phyloP scores from a whole-genome alignment of 441 rosid genomes.

The Manihot esculenta region DNA sequence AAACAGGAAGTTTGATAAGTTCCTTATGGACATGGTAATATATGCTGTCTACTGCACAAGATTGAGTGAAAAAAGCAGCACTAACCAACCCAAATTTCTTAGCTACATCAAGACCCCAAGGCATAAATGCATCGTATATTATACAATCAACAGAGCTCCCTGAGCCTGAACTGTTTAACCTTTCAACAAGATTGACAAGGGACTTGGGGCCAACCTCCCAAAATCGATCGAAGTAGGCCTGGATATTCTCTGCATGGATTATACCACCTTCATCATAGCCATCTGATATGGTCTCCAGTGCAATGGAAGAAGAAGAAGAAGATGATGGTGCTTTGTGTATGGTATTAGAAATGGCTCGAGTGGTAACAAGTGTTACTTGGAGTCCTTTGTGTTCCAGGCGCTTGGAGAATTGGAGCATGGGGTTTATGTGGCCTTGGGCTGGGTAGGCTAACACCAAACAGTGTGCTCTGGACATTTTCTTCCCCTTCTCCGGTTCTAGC shows the following conservation, averaged over 20 bases:
- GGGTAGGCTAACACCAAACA: constrained; percentile 9
- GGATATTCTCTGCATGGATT: background rate
- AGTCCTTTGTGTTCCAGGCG: constrained; percentile 9
- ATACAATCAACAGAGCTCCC: constrained; percentile 16
- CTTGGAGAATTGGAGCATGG: constrained; percentile 20
- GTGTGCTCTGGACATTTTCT: background rate
- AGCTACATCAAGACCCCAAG: constrained; percentile 42
- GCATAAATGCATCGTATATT: constrained; percentile 32
- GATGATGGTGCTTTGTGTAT: background rate
- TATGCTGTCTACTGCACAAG: constrained; percentile 8
- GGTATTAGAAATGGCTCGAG: background rate
- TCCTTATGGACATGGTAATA: background rate
- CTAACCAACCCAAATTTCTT: constrained; percentile 20
- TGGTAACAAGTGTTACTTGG: background rate
- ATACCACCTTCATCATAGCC: constrained; percentile 6
- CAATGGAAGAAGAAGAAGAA: background rate
- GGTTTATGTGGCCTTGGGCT: constrained; percentile 19
- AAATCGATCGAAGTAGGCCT: background rate
- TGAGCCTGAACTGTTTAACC: constrained; percentile 2
- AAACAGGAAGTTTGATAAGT: constrained; percentile 2
- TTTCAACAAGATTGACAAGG: constrained; percentile 2
- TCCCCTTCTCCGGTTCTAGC: background rate
- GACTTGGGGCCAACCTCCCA: background rate
- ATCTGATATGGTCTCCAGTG: constrained; percentile 10
- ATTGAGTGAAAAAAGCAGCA: constrained; percentile 29